Conservation (phyloP, 1,139 yeast genomes). For the Kluyveromyces marxianus region DNA sequence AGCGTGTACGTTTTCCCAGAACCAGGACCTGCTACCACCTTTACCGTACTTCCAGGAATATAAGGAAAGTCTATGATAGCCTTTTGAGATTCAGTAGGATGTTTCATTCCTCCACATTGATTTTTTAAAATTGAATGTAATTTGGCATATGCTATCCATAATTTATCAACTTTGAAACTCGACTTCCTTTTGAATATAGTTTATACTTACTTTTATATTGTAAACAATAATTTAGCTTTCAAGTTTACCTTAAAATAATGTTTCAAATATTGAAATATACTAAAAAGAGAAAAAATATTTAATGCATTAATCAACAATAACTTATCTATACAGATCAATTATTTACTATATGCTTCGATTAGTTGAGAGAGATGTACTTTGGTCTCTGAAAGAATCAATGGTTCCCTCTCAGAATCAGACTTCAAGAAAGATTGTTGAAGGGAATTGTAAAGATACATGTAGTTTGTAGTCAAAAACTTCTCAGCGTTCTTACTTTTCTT, state of each 20-base stretch:
- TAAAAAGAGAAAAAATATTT: neutral
- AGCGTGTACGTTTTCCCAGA: conserved; percentile 68
- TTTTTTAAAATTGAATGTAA: no score
- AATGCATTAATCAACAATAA: neutral
- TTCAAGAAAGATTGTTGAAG: conserved; percentile 21
- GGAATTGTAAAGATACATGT: conserved; percentile 31
- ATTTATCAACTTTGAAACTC: neutral
- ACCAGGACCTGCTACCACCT: conserved; percentile 65
- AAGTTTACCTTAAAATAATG: neutral
- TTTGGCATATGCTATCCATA: no score
- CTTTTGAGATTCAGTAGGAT: conserved; percentile 34
- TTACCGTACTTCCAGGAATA: conserved; percentile 35
- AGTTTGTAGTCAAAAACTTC: conserved; percentile 70
- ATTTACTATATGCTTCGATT: conserved; percentile 25
- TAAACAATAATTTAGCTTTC: neutral
- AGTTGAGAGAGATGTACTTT: conserved; percentile 23
- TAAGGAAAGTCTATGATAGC: conserved; percentile 35
- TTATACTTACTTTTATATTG: no score
- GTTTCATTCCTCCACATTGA: conserved; percentile 3
- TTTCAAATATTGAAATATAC: no score
- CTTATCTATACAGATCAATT: neutral
- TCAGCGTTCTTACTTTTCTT: conserved; percentile 51
- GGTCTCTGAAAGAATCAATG: conserved; percentile 24
- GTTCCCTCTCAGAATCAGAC: conserved; percentile 10
- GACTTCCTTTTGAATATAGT: neutral